phyloP scores from a whole-genome alignment of 495 filamentous ascomycete genomes.

The Cairneyella variabilis region DNA sequence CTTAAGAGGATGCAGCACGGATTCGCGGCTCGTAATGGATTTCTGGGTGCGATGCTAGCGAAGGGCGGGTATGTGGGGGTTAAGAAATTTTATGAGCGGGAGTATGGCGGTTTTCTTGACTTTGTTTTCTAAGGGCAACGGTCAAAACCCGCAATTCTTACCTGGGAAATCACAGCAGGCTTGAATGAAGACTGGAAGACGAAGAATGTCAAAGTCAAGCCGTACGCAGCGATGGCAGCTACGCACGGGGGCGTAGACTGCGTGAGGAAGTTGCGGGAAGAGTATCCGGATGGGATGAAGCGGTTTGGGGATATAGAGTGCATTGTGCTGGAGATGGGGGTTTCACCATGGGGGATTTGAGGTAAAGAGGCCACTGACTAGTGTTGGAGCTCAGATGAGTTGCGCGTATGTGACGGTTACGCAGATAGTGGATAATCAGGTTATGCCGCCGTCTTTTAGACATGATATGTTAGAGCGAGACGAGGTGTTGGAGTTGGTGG shows the following conservation, averaged over 20 bases:
- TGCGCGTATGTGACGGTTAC: slow-evolving; percentile 37
- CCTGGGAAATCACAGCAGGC: slow-evolving; percentile 30
- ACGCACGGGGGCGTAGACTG: slow-evolving; percentile 34
- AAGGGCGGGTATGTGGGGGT: slow-evolving; percentile 38
- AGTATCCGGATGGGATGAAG: slow-evolving; percentile 24
- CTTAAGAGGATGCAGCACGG: slow-evolving; percentile 45
- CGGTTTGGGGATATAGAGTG: slow-evolving; percentile 22
- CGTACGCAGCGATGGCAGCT: slow-evolving; percentile 36
- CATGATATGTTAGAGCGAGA: slow-evolving; percentile 34
- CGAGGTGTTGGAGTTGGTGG: slow-evolving; percentile 33
- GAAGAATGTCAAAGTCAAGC: slow-evolving; percentile 34
- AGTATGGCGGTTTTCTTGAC: slow-evolving; percentile 41
- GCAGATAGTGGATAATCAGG: slow-evolving; percentile 36
- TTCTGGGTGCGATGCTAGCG: slow-evolving; percentile 38
- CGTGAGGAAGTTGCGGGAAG: slow-evolving; percentile 25
- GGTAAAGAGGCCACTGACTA: slow-evolving; percentile 31
- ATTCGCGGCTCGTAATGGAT: slow-evolving; percentile 42
- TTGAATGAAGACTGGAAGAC: slow-evolving; percentile 39
- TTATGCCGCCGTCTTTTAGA: slow-evolving; percentile 33
- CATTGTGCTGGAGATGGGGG: slow-evolving; percentile 30
- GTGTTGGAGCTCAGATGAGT: slow-evolving; percentile 43
- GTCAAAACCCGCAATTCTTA: slow-evolving; percentile 28
- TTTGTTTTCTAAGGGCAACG: slow-evolving; percentile 34
- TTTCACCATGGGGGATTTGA: slow-evolving; percentile 39
- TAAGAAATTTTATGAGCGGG: slow-evolving; percentile 39